phyloP scores from a whole-genome alignment of 2,329 filamentous ascomycete genomes.

The Fusarium cicatricum region DNA sequence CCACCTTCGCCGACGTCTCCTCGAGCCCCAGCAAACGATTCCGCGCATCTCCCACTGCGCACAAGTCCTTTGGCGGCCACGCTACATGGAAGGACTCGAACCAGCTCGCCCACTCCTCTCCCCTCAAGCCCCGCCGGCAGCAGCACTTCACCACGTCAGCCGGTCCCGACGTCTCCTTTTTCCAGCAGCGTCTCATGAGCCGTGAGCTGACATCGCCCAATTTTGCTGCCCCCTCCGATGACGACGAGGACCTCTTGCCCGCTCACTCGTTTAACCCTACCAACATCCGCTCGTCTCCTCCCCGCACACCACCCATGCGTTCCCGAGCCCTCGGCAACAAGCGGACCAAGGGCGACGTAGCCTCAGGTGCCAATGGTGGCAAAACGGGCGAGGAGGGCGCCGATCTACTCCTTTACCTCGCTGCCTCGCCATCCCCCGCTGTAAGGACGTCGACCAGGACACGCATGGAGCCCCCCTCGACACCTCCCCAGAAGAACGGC shows the following conservation, averaged over 20 bases:
- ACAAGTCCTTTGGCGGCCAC: conserved; percentile 64
- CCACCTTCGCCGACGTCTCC: conserved; percentile 63
- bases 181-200: conserved; percentile 73
- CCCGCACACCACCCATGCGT: conserved; percentile 79
- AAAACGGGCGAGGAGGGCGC: conserved; percentile 81
- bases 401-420: conserved; percentile 82
- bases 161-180: conserved; percentile 80
- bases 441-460: conserved; percentile 56
- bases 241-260: conserved; percentile 85
- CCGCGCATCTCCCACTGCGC: conserved; percentile 66
- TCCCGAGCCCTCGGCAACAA: conserved; percentile 57
- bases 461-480: conserved; percentile 74
- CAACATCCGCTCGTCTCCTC: conserved; percentile 79
- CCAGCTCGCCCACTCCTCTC: conserved; percentile 84
- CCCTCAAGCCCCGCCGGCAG: conserved; percentile 78
- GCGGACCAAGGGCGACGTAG: conserved; percentile 58
- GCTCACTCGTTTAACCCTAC: conserved; percentile 75
- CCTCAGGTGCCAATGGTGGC: conserved; percentile 53
- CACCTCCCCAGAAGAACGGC: conserved; percentile 74
- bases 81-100: conserved; percentile 79
- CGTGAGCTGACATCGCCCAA: conserved; percentile 68
- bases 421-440: conserved; percentile 89
- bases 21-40: conserved; percentile 74
- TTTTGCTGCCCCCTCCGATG: conserved; percentile 73
- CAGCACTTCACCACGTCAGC: conserved; percentile 77